Evolutionary conservation across 192 early-diverging fungal genomes (phyloP).

Genomic region (Anaeromyces robustus): DNA sequence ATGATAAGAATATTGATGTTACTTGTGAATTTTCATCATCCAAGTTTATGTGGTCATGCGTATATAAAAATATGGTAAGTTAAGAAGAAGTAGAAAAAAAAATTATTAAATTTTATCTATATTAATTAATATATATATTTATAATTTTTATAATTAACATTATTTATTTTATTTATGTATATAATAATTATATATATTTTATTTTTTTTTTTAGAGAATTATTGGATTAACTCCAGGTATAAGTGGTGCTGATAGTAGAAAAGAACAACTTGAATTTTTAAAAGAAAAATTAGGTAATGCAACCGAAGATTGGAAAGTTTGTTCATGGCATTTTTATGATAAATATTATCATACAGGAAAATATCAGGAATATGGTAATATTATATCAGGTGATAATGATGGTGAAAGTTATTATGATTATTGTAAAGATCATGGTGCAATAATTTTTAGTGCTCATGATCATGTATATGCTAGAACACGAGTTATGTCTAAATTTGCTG

Average conservation of each 20-base stretch:
- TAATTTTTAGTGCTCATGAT: background rate
- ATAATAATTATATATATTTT: too few relatives aligned
- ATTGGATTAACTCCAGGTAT: too few relatives aligned
- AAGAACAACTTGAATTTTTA: background rate
- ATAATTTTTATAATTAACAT: too few relatives aligned
- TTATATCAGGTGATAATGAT: background rate
- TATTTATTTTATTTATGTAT: too few relatives aligned
- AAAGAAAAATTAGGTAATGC: background rate
- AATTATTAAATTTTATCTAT: too few relatives aligned
- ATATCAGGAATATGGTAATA: background rate
- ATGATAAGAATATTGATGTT: background rate
- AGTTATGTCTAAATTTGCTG: background rate
- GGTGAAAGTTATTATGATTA: background rate
- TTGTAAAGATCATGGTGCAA: background rate
- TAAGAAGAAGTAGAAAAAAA: too few relatives aligned
- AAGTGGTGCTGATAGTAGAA: background rate
- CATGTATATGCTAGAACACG: background rate
- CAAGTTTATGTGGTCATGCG: background rate
- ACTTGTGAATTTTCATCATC: background rate
- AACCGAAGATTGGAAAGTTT: background rate
- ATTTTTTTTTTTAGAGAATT: too few relatives aligned
- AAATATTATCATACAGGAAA: background rate
- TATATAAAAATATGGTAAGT: background rate
- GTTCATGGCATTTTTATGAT: background rate
- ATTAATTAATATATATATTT: too few relatives aligned